Evolutionary conservation across 768 basidiomycete genomes (phyloP).

Genomic region (Cystobasidiopsis lactophilus): DNA sequence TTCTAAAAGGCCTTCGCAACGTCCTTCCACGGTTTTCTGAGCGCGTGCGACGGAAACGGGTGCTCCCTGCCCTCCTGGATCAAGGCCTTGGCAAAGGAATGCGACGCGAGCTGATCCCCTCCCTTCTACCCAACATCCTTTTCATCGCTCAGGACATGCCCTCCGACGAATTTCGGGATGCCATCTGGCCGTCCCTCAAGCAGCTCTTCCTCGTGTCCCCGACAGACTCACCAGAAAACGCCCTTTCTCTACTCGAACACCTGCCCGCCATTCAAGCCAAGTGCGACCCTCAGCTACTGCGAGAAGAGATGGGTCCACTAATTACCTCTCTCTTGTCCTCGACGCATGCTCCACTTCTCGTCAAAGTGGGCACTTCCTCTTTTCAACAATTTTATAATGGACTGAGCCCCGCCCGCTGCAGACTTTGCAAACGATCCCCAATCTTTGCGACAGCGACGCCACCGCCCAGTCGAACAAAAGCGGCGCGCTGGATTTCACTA

Average conservation of each 20-base stretch:
- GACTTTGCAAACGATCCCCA: constrained; percentile 60
- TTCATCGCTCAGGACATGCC: constrained; percentile 58
- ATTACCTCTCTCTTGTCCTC: constrained; percentile 32
- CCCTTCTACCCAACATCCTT: constrained; percentile 89
- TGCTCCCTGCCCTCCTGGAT: constrained; percentile 75
- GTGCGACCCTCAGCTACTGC: constrained; percentile 22
- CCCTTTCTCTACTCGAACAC: constrained; percentile 81
- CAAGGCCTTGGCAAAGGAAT: constrained; percentile 64
- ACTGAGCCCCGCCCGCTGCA: no score
- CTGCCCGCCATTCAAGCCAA: constrained; percentile 67
- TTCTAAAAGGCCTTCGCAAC: constrained; percentile 15
- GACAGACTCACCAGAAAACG: constrained; percentile 91
- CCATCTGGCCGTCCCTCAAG: constrained; percentile 67
- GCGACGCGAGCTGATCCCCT: constrained; percentile 42
- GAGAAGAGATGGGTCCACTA: constrained; percentile 38
- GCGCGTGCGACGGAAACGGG: constrained; percentile 62
- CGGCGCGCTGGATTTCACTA: constrained; percentile 73
- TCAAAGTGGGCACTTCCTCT: no score
- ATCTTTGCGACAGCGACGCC: constrained; percentile 46
- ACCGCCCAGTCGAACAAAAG: constrained; percentile 16
- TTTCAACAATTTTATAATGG: no score
- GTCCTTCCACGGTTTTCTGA: constrained; percentile 73
- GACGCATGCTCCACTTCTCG: constrained; percentile 47
- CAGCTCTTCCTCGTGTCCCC: constrained; percentile 50
- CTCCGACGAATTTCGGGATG: constrained; percentile 51